Evolutionary conservation across 23 red algal species (phyloP), one percentile per base, ranked within the genome.

Genomic region (Gracilaria caudata): DNA sequence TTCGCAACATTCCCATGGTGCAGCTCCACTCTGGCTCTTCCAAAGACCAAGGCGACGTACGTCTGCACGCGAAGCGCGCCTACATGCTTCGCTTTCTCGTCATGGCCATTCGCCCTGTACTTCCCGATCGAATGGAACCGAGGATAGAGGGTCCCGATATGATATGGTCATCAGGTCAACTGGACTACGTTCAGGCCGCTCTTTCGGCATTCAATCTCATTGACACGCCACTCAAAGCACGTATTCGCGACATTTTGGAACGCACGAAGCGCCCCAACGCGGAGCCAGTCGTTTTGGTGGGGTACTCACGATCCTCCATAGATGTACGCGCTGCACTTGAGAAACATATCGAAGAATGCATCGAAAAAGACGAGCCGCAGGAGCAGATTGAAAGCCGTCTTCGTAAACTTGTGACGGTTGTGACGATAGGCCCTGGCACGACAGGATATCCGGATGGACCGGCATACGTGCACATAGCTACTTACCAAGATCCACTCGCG

Each of bases 11-110:
- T 10, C 10, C 35, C 33, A 71, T 90, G 38, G 51, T 53, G 21
- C 74, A 90, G 20, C 23, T 90, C 0, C 86, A 80, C 26, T 23
- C 44, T 28, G 86, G 73, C 32, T 66, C 86, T 17, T 70, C 77
- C 13, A 36, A 79, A 7, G 86, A 90, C 47, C 86, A 90, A 33
- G 73, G 73, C 7, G 75, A 90, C 32, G 86, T 90, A 8, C 47
- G 59, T n/a, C 24, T 90, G 3, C 38, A 21, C 35, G 66, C 66
- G 20, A 41, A 43, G 19, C 66, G 66, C 21, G 66, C 66, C 38
- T 9, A 41, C 35, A 34, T 23, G 17, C 16, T 72, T 1, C 66
- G 66, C 33, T 3, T 43, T 3, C 1, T 43, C 1, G 5, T 72
- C 3, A 40, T 10, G 30, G 36, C 35, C 4, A 8, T 72, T 3